These are phyloP conservation scores for Trypanosoma mega DNA, from an alignment of 208 protist species.

Conservation along the genomic window DNA sequence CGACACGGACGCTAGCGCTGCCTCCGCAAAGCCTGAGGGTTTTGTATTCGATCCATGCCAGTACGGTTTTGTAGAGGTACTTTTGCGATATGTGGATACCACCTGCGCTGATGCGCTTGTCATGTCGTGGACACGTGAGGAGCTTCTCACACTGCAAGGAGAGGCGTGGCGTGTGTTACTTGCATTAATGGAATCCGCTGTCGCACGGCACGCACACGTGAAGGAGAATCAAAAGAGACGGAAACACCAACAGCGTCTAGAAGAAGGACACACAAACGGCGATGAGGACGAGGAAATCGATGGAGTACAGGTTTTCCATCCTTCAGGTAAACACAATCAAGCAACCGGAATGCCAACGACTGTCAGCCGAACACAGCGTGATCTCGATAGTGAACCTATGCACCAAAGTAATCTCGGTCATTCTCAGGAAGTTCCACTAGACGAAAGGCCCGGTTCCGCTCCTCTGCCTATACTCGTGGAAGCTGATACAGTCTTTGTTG, in stretches of 20 bases:
- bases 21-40: conserved; percentile 19
- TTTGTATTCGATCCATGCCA: conserved; percentile 50
- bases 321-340: no score
- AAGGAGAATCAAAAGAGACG: not conserved
- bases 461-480: conserved; percentile 1
- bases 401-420: no score
- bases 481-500: conserved; percentile 60
- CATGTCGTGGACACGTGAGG: conserved; percentile 65
- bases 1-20: not conserved
- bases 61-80: conserved; percentile 61
- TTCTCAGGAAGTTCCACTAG: no score
- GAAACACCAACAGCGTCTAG: no score
- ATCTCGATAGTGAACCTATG: no score
- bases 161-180: conserved; percentile 71
- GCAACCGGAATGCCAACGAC: not conserved
- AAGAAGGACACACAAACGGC: no score
- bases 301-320: no score
- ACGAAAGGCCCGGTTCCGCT: no score
- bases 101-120: conserved; percentile 44
- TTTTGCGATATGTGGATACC: conserved; percentile 72
- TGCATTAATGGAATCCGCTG: conserved; percentile 38
- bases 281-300: no score
- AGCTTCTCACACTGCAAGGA: conserved; percentile 58
- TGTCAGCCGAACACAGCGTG: no score
- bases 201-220: not conserved